These are phyloP conservation scores for Rhazya stricta DNA, from an alignment of 257 asterid species.

Conservation along the genomic window DNA sequence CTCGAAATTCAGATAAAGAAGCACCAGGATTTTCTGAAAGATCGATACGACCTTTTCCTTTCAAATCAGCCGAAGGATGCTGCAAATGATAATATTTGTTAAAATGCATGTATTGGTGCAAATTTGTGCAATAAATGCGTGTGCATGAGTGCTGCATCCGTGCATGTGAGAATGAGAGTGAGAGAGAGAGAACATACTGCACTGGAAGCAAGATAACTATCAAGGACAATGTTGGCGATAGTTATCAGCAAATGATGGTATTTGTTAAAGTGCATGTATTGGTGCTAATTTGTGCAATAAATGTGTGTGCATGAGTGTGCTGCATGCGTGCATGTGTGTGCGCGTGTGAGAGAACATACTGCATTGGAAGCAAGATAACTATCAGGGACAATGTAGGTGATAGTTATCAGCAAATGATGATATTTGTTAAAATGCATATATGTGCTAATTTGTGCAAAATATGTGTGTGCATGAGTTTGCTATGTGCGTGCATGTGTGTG, in stretches of 20 bases:
- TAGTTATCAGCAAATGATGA: constrained; percentile 46
- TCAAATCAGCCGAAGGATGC: constrained; percentile 38
- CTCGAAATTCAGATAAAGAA: constrained; percentile 60
- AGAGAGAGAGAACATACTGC: constrained; percentile 41
- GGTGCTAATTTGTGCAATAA: neutral
- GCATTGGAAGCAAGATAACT: constrained; percentile 41
- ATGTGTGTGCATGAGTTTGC: neutral
- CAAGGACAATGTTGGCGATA: constrained; percentile 31
- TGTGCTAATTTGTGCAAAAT: neutral
- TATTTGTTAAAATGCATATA: neutral
- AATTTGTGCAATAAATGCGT: neutral
- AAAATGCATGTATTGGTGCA: neutral
- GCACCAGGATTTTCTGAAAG: constrained; percentile 36
- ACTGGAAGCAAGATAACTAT: constrained; percentile 40
- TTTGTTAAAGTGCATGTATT: neutral
- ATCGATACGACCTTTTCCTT: constrained; percentile 62
- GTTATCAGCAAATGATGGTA: constrained; percentile 41
- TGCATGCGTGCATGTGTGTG: neutral
- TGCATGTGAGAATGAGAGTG: constrained; percentile 12
- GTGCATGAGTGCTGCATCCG: neutral
- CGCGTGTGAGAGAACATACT: constrained; percentile 37
- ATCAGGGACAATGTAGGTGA: constrained; percentile 32
- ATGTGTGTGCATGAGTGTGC: neutral
- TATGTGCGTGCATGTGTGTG: too few relatives aligned
- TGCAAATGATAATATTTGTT: constrained; percentile 35